phyloP scores from a whole-genome alignment of 2,329 filamentous ascomycete species.

The Ophiostoma sp. region DNA sequence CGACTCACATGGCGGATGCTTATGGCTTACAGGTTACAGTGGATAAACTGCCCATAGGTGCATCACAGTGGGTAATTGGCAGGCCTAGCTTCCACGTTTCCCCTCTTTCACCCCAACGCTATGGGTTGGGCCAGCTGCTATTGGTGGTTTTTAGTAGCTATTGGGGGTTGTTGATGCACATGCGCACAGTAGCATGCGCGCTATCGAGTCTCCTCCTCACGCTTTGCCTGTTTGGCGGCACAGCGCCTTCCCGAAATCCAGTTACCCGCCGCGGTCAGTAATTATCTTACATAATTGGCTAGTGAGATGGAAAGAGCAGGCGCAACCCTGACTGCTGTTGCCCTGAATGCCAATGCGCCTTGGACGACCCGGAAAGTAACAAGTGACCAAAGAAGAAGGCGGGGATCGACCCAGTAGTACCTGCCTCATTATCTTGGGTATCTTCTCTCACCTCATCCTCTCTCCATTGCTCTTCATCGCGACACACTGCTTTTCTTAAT shows the following conservation, averaged over 20 bases:
- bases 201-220: conserved; percentile 16
- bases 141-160: neutral
- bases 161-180: neutral
- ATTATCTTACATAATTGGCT: conserved; percentile 8
- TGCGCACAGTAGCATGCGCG: neutral
- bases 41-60: neutral
- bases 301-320: conserved; percentile 12
- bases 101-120: conserved; percentile 10
- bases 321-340: conserved; percentile 1
- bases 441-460: neutral
- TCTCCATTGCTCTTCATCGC: neutral
- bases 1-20: neutral
- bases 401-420: neutral
- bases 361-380: neutral
- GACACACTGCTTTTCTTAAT: neutral
- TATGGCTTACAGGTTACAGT: conserved; percentile 7
- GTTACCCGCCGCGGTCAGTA: conserved; percentile 8
- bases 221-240: conserved; percentile 18
- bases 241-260: conserved; percentile 10
- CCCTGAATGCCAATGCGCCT: neutral
- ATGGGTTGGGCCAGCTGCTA: neutral
- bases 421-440: neutral
- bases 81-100: neutral
- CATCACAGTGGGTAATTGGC: neutral
- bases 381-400: neutral